These are phyloP conservation scores for Chlorophyllum brunneum DNA, from an alignment of 768 basidiomycete species.

Conservation along the genomic window DNA sequence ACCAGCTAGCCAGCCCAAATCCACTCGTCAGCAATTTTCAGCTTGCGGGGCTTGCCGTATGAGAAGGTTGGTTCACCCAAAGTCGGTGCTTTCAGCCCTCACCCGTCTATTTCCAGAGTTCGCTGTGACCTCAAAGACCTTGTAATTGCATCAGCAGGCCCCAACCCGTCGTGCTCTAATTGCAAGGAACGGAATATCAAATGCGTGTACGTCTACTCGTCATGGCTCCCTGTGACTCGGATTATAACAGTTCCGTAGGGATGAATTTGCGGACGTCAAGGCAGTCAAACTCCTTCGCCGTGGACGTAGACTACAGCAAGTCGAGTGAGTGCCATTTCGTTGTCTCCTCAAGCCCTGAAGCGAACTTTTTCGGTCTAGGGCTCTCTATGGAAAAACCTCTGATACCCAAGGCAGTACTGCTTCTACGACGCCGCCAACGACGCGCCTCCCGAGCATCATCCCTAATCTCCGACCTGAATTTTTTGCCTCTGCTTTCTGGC, in stretches of 20 bases:
- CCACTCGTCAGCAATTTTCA: slow-evolving; percentile 81
- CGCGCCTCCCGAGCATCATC: slow-evolving; percentile 51
- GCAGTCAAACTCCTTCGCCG: slow-evolving; percentile 82
- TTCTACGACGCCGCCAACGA: slow-evolving; percentile 28
- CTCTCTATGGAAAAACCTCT: slow-evolving; percentile 71
- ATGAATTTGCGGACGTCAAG: slow-evolving; percentile 90
- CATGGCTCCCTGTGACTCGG: slow-evolving; percentile 1
- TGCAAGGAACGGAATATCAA: slow-evolving; percentile 85
- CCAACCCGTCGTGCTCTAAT: slow-evolving; percentile 71
- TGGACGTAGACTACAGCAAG: slow-evolving; percentile 78
- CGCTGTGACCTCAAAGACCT: slow-evolving; percentile 92
- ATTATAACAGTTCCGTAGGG: slow-evolving; percentile 42
- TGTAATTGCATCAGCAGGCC: slow-evolving; percentile 43
- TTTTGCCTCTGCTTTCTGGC: slow-evolving; percentile 83
- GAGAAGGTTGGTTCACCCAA: slow-evolving; percentile 52
- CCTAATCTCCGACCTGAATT: slow-evolving; percentile 76
- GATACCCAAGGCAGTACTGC: slow-evolving; percentile 36
- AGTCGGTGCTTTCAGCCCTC: slow-evolving; percentile 3
- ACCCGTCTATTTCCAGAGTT: slow-evolving; percentile 49
- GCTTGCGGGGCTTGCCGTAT: slow-evolving; percentile 93
- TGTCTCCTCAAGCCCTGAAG: background rate
- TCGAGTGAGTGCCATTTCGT: slow-evolving; percentile 54
- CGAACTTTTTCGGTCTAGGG: slow-evolving; percentile 36
- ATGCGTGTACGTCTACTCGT: slow-evolving; percentile 76
- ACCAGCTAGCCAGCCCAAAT: slow-evolving; percentile 62